Evolutionary conservation across 164 flowering plant genomes (phyloP).

Genomic region (Tetracentron sinense): DNA sequence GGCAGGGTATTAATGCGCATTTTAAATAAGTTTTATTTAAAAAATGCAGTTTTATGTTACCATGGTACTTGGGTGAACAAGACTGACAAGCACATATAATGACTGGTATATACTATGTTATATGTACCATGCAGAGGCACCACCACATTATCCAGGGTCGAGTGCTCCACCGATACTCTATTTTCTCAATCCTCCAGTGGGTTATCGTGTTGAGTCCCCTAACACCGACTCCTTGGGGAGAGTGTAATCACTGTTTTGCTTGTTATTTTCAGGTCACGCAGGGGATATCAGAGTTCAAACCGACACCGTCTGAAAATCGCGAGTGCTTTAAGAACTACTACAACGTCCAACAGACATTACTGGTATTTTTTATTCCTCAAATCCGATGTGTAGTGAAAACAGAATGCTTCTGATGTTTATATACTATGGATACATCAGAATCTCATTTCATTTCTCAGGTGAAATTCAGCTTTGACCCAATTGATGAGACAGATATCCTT

Average conservation of each 20-base stretch:
- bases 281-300: conserved; percentile 90
- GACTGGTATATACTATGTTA: no score
- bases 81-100: no score
- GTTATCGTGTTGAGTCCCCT: no score
- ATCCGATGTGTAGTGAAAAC: neutral
- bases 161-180: no score
- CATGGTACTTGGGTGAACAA: no score
- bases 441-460: conserved; percentile 38
- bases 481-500: conserved; percentile 83
- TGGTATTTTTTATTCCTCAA: conserved; percentile 39
- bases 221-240: no score
- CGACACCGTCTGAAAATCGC: conserved; percentile 86
- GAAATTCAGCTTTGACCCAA: conserved; percentile 73
- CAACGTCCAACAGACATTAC: conserved; percentile 64
- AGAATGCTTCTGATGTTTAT: neutral
- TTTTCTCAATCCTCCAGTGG: no score
- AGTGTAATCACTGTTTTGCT: neutral
- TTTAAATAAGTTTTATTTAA: no score
- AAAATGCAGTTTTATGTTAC: no score
- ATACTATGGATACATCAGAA: neutral
- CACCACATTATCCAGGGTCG: no score
- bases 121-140: no score
- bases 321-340: conserved; percentile 57
- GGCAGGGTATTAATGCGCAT: no score
- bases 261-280: conserved; percentile 63